phyloP scores from a whole-genome alignment of 164 flowering plant genomes.

The Umbilicus rupestris region DNA sequence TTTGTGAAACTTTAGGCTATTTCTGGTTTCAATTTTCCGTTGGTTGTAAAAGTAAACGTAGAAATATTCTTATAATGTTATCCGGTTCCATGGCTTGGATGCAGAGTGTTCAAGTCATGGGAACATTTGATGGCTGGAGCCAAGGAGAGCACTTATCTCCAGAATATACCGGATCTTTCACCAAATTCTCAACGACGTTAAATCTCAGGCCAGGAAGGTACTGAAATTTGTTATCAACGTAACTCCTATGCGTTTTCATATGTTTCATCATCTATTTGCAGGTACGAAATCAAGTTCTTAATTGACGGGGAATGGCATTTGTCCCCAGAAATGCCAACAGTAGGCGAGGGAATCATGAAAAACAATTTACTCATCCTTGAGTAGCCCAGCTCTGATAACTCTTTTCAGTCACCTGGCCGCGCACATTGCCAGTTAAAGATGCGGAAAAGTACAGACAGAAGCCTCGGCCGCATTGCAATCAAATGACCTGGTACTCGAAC shows the following conservation, averaged over 20 bases:
- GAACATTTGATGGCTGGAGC: conserved; percentile 91
- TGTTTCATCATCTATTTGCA: conserved; percentile 10
- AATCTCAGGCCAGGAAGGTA: conserved; percentile 93
- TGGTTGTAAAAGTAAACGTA: not conserved
- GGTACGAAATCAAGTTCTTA: conserved; percentile 90
- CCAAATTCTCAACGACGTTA: conserved; percentile 60
- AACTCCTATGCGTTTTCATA: not conserved
- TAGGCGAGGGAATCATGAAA: conserved; percentile 62
- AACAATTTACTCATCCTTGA: conserved; percentile 73
- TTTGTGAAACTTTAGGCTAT: not conserved
- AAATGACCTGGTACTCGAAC: too few species aligned
- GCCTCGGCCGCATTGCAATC: too few species aligned
- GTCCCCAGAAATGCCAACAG: conserved; percentile 72
- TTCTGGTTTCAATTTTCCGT: not conserved
- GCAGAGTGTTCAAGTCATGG: conserved; percentile 93
- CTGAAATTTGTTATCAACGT: not conserved
- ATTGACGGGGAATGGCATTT: conserved; percentile 87
- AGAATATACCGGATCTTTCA: conserved; percentile 60
- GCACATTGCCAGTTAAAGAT: too few species aligned
- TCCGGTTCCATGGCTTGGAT: not conserved
- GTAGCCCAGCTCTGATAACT: conserved; percentile 18
- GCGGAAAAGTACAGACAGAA: too few species aligned
- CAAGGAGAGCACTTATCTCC: conserved; percentile 82
- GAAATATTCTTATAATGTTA: not conserved
- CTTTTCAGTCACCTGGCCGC: not conserved